Percentiles rank a stretch among this genome's conserved stretches.
Evolutionary conservation across 2,329 filamentous ascomycete species (phyloP).

Genomic region (Exophiala spinifera): DNA sequence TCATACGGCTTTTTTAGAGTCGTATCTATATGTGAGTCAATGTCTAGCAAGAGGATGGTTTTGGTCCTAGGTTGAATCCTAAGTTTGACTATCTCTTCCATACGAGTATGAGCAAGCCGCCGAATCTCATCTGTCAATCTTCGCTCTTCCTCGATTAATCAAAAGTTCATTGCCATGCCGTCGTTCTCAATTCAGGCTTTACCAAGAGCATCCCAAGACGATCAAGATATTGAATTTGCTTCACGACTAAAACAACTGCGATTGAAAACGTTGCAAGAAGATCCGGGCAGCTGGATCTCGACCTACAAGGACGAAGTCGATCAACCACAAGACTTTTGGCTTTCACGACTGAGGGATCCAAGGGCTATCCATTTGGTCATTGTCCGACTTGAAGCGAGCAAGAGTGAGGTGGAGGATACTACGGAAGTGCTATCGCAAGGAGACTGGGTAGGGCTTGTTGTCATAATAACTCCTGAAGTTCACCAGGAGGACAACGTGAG

Average conservation of each 20-base stretch:
- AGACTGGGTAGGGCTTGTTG: constrained; percentile 35
- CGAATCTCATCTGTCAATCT: too few species aligned
- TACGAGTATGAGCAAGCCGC: too few species aligned
- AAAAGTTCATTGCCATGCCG: constrained; percentile 5
- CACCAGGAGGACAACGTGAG: not conserved
- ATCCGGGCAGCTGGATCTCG: constrained; percentile 34
- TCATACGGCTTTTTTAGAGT: too few species aligned
- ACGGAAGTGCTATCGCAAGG: constrained; percentile 10
- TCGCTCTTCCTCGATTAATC: not conserved
- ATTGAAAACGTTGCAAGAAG: constrained; percentile 30
- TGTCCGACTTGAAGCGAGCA: constrained; percentile 10
- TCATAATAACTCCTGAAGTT: constrained; percentile 29
- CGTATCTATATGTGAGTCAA: not conserved
- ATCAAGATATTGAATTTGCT: constrained; percentile 8
- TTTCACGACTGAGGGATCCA: constrained; percentile 31
- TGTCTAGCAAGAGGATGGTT: not conserved
- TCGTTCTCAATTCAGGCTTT: constrained; percentile 15
- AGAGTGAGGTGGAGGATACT: not conserved
- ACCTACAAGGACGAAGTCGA: constrained; percentile 32
- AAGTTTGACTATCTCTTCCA: too few species aligned
- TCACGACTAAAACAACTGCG: constrained; percentile 27
- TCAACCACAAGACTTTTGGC: constrained; percentile 31
- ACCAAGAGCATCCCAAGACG: not conserved
- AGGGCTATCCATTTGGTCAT: constrained; percentile 31
- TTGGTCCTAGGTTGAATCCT: not conserved